Percentiles rank a stretch among this genome's conserved stretches.
Evolutionary conservation across 163 green algal genomes (phyloP).

Genomic region (Volvox carteri): DNA sequence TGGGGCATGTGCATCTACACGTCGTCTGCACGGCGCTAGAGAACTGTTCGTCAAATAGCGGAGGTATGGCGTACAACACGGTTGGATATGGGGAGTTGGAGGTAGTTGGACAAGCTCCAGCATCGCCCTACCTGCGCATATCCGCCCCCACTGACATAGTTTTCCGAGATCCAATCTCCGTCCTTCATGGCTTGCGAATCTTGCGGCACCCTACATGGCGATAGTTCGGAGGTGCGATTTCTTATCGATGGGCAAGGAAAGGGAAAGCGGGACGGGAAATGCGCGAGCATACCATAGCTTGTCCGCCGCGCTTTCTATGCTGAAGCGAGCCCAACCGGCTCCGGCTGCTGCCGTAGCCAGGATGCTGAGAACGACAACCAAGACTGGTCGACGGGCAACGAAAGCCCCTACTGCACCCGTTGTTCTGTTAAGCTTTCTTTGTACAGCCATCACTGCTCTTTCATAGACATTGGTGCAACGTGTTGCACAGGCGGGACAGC

Average conservation of each 20-base stretch:
- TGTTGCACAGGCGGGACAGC: background rate
- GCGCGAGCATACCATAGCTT: constrained; percentile 2
- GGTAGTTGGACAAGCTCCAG: too few relatives aligned
- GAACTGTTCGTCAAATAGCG: too few relatives aligned
- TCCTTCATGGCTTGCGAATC: constrained; percentile 19
- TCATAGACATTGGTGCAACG: background rate
- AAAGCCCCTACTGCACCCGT: background rate
- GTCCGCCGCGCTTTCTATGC: background rate
- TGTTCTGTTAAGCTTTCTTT: background rate
- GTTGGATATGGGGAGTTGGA: too few relatives aligned
- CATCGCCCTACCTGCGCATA: background rate
- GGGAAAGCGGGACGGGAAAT: background rate
- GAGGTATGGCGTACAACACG: too few relatives aligned
- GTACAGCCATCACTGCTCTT: background rate
- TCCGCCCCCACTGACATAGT: background rate
- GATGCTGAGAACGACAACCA: background rate
- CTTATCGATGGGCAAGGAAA: background rate
- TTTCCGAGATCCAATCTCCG: background rate
- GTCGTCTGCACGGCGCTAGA: too few relatives aligned
- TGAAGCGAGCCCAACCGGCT: background rate
- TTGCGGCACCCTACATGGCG: constrained; percentile 1
- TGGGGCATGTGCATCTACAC: too few relatives aligned
- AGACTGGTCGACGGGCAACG: background rate
- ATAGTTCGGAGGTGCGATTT: too few relatives aligned
- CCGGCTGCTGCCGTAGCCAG: background rate